Conservation (phyloP, 805 yeast genomes). For the Saccharomycopsis capsularis region DNA sequence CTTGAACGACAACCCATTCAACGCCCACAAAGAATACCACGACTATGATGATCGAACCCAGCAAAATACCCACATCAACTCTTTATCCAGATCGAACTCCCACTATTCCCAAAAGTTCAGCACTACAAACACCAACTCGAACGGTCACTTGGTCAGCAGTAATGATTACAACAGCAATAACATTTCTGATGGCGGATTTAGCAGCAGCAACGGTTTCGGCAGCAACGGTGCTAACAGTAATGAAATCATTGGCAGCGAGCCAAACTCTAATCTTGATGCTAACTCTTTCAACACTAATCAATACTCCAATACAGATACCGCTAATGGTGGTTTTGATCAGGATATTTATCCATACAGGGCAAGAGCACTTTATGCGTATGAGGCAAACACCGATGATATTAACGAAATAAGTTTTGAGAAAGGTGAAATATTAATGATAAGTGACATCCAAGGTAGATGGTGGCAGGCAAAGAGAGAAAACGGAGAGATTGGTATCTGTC, state of each 20-base stretch:
- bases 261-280: conserved; percentile 2
- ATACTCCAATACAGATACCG: conserved; percentile 1
- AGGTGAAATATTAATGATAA: conserved; percentile 86
- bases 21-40: conserved; percentile 21
- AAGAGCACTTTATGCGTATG: conserved; percentile 76
- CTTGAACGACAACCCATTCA: conserved; percentile 22
- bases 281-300: conserved; percentile 7
- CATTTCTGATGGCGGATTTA: conserved; percentile 2
- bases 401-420: conserved; percentile 86
- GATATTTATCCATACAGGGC: conserved; percentile 70
- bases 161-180: not conserved
- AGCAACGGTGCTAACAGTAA: not conserved
- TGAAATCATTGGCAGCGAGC: not conserved
- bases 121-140: conserved; percentile 12
- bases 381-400: conserved; percentile 87
- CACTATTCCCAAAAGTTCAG: conserved; percentile 20
- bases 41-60: conserved; percentile 21
- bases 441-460: conserved; percentile 95
- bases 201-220: conserved; percentile 1
- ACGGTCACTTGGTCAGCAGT: conserved; percentile 4
- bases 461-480: conserved; percentile 91
- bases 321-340: conserved; percentile 20
- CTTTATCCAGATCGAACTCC: conserved; percentile 17
- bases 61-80: conserved; percentile 19
- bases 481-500: conserved; percentile 95